phyloP scores from a whole-genome alignment of 2,329 filamentous ascomycete genomes.

The Stachybotrys echinatus region DNA sequence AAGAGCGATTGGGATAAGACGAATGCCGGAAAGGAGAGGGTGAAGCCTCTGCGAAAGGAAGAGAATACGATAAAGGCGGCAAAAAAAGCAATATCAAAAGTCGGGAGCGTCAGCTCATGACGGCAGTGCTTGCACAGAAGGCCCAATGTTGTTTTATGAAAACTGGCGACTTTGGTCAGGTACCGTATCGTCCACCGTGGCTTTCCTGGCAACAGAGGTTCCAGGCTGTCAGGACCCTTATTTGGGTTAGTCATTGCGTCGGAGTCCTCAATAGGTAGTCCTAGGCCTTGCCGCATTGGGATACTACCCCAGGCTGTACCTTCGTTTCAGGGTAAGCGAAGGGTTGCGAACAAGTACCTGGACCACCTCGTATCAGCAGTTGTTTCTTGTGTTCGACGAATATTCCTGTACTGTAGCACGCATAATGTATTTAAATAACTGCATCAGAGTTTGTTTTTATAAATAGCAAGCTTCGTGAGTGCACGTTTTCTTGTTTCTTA shows the following conservation, averaged over 20 bases:
- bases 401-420: too few species aligned
- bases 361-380: too few species aligned
- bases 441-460: too few species aligned
- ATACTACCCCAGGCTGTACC: too few species aligned
- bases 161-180: neutral
- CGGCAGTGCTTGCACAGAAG: too few species aligned
- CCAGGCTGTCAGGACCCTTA: neutral
- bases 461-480: too few species aligned
- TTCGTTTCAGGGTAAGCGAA: too few species aligned
- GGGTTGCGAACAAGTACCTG: too few species aligned
- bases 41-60: neutral
- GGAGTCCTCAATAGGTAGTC: neutral
- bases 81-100: neutral
- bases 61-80: neutral
- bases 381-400: too few species aligned
- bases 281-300: neutral
- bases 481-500: too few species aligned
- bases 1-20: neutral
- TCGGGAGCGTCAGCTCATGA: neutral
- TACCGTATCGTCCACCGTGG: slow-evolving; percentile 7
- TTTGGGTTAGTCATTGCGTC: neutral
- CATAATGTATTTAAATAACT: too few species aligned
- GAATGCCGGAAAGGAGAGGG: neutral
- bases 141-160: too few species aligned
- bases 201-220: slow-evolving; percentile 7